Base-by-base conservation (phyloP, 2,329 filamentous ascomycete species). In the Venturia pyrina region DNA sequence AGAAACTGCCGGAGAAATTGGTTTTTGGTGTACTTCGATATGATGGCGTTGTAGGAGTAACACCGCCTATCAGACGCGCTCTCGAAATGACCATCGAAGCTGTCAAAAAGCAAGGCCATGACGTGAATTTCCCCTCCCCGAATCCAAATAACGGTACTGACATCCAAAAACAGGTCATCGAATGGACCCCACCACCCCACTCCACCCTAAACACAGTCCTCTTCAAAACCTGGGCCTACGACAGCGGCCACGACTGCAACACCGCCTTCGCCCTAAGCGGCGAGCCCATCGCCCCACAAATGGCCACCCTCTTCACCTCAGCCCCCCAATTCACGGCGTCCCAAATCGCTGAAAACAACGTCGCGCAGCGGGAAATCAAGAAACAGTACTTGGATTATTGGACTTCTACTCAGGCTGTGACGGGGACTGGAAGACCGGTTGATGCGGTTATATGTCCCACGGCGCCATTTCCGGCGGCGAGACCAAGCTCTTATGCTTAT, bases 311-410 rank as follows among this genome's bases (percentile, higher is more conserved):
- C 64, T 34, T 62, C 2, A 57, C 41, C 13, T 65, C 57, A 28
- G 53, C 68, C 0, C 70, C 72, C 7, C 68, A 73, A 10, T 72
- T 69, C 43, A 69, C 66, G 0, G 75, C 69, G 0, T 70, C 65
- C n/a, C 70, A 73, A n/a, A 75, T 77, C 34, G 73, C 75, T 0
- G 73, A 70, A 2, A 71, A 69, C 0, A 77, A 77, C 24, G 72
- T 75, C 2, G 65, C 68, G 17, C 66, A 75, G 28, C 70, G 75
- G 0, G 5, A 67, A 3, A 32, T 74, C 44, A 73, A 70, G 67
- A 76, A 76, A 46, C 70, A 73, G 41, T 75, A 77, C 37, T 66
- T 76, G 66, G 73, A 77, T 7, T 75, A 77, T 60, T 78, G 77
- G 77, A 75, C 73, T 40, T 70, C 68, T 37, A 77, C 75, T 0